Percentiles rank a stretch among this genome's conserved stretches.
These are phyloP conservation scores for Adansonia madagascariensis DNA, from an alignment of 441 rosid species.

Conservation along the genomic window DNA sequence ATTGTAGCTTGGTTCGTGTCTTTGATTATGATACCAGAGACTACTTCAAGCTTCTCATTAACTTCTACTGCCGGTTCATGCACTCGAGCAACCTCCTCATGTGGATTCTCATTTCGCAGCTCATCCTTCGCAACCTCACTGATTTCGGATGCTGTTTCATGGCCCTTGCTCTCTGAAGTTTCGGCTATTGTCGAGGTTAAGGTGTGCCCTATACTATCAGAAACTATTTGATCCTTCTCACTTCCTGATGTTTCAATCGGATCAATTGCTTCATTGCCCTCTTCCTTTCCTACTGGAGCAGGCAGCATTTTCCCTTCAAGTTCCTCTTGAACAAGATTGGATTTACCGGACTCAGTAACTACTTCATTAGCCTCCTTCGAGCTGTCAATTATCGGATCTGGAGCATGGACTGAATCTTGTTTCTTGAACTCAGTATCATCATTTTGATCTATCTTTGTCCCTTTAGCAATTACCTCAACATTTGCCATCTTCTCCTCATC, in stretches of 20 bases:
- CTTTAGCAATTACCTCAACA: slow-evolving; percentile 23
- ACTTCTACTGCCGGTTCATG: slow-evolving; percentile 29
- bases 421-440: slow-evolving; percentile 28
- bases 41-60: slow-evolving; percentile 29
- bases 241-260: slow-evolving; percentile 28
- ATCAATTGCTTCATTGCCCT: slow-evolving; percentile 26
- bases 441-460: slow-evolving; percentile 30
- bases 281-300: slow-evolving; percentile 19
- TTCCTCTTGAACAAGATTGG: slow-evolving; percentile 20
- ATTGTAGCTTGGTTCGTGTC: slow-evolving; percentile 22
- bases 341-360: slow-evolving; percentile 3
- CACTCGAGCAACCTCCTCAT: slow-evolving; percentile 28
- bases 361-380: slow-evolving; percentile 33
- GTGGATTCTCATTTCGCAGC: slow-evolving; percentile 24
- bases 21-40: slow-evolving; percentile 9
- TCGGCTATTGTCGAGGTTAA: slow-evolving; percentile 21
- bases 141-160: slow-evolving; percentile 28
- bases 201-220: background rate
- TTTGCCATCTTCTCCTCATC: slow-evolving; percentile 35
- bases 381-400: slow-evolving; percentile 26
- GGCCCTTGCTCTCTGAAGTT: slow-evolving; percentile 33
- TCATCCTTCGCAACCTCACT: slow-evolving; percentile 25
- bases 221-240: slow-evolving; percentile 25
- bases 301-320: slow-evolving; percentile 24
- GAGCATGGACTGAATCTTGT: slow-evolving; percentile 32